These are phyloP conservation scores for Neofusicoccum ribis DNA, from an alignment of 2,329 filamentous ascomycete genomes.

Conservation along the genomic window DNA sequence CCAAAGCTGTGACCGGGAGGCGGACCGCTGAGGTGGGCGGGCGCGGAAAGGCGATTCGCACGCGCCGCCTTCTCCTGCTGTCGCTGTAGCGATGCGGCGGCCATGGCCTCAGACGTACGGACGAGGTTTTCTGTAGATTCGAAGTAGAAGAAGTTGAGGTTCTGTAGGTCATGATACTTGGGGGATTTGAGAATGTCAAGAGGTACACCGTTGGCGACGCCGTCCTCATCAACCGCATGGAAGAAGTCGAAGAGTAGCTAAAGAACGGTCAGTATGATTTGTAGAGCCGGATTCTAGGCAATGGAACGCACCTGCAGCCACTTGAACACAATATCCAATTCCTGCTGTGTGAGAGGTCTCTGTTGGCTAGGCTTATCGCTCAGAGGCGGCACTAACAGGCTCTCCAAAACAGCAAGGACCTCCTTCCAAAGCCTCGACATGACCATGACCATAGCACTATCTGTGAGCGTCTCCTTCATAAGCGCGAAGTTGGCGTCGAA, in stretches of 20 bases:
- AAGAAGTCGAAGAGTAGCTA: constrained; percentile 87
- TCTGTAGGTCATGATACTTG: constrained; percentile 97
- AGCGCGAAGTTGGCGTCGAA: constrained; percentile 99
- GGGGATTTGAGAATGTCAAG: constrained; percentile 91
- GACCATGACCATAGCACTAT: constrained; percentile 95
- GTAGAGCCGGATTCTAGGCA: not conserved
- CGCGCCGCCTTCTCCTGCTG: constrained; percentile 63
- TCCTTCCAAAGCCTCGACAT: constrained; percentile 99
- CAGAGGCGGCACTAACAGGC: constrained; percentile 84
- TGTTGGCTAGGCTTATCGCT: constrained; percentile 93
- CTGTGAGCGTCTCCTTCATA: constrained; percentile 95
- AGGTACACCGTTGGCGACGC: constrained; percentile 84
- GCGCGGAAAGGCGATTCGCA: constrained; percentile 68
- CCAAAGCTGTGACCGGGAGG: constrained; percentile 49
- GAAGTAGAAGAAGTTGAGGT: constrained; percentile 98
- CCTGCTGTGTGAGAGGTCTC: constrained; percentile 77
- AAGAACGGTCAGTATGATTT: constrained; percentile 8
- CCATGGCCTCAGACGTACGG: constrained; percentile 95
- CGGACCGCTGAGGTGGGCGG: constrained; percentile 50
- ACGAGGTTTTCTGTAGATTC: constrained; percentile 88
- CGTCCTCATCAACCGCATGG: constrained; percentile 84
- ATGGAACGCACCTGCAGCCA: constrained; percentile 68
- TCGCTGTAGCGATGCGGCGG: constrained; percentile 76
- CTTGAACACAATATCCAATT: constrained; percentile 91
- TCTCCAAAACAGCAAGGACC: constrained; percentile 87